Evolutionary conservation across 495 filamentous ascomycete species (phyloP).

Genomic region (Aspergillus taichungensis): DNA sequence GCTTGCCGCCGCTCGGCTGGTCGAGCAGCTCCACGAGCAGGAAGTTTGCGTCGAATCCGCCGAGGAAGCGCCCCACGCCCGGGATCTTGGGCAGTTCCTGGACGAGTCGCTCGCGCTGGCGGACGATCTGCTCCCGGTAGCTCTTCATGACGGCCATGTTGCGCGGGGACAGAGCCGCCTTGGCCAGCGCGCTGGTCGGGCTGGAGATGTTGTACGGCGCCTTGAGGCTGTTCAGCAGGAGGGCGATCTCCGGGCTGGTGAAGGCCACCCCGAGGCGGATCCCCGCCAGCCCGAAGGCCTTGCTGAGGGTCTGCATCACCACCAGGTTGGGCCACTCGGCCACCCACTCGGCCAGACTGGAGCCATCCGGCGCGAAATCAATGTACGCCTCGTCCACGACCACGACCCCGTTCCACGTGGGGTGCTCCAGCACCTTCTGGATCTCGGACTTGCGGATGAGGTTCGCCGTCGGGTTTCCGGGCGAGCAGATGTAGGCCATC

Average conservation of each 20-base stretch:
- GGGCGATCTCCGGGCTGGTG: conserved; percentile 58
- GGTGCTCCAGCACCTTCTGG: conserved; percentile 65
- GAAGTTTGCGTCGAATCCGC: conserved; percentile 79
- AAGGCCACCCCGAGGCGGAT: conserved; percentile 72
- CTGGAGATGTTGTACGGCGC: conserved; percentile 92
- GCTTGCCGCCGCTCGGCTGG: conserved; percentile 51
- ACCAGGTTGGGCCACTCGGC: conserved; percentile 91
- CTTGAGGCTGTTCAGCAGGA: conserved; percentile 80
- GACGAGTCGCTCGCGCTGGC: conserved; percentile 69
- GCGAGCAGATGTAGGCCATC: conserved; percentile 83
- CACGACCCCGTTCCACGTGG: conserved; percentile 91
- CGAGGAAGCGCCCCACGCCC: conserved; percentile 73
- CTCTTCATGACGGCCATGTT: conserved; percentile 63
- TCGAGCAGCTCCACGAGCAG: conserved; percentile 81
- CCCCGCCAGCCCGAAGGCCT: conserved; percentile 91
- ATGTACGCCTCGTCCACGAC: conserved; percentile 95
- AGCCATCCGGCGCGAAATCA: conserved; percentile 76
- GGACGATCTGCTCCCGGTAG: conserved; percentile 58
- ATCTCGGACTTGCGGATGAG: conserved; percentile 72
- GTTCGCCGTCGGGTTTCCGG: conserved; percentile 84
- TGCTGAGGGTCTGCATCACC: conserved; percentile 95
- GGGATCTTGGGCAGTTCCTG: conserved; percentile 62
- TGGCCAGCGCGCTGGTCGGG: conserved; percentile 75
- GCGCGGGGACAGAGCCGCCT: conserved; percentile 52
- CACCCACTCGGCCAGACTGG: conserved; percentile 88